A percentile compares a stretch with the other conserved stretches of the same genome.
phyloP scores from a whole-genome alignment of 1,139 yeast species.

The Nakaseomyces kungkrabaensis region DNA sequence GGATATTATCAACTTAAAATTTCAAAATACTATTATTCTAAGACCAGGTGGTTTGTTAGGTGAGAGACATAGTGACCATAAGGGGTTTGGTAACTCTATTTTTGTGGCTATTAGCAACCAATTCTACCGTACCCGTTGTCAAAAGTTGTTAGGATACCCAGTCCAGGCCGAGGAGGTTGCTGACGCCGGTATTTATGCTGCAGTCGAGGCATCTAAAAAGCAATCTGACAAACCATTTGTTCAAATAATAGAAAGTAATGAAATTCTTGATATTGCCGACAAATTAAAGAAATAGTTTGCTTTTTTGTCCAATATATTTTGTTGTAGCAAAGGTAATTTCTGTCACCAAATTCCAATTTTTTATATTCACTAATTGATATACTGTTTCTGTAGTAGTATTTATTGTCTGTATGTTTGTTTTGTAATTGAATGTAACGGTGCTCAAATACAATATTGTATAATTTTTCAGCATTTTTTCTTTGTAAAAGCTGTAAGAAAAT shows the following conservation, averaged over 20 bases:
- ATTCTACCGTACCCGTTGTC: conserved; percentile 33
- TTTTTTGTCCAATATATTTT: not conserved
- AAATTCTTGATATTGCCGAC: conserved; percentile 11
- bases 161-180: conserved; percentile 43
- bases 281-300: not conserved
- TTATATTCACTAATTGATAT: too few species aligned
- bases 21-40: conserved; percentile 57
- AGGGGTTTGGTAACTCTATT: conserved; percentile 32
- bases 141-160: conserved; percentile 31
- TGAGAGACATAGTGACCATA: conserved; percentile 33
- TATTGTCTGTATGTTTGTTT: too few species aligned
- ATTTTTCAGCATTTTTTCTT: too few species aligned
- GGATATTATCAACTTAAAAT: conserved; percentile 45
- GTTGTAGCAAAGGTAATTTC: too few species aligned
- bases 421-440: too few species aligned
- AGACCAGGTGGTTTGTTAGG: conserved; percentile 67
- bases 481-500: too few species aligned
- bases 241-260: conserved; percentile 21
- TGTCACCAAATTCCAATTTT: too few species aligned
- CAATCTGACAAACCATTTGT: conserved; percentile 11
- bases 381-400: too few species aligned
- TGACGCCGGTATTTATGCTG: conserved; percentile 35
- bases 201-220: conserved; percentile 12
- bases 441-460: too few species aligned
- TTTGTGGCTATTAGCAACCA: conserved; percentile 29